phyloP scores from a whole-genome alignment of 352 stramenopile species.

The Globisporangium parvum region DNA sequence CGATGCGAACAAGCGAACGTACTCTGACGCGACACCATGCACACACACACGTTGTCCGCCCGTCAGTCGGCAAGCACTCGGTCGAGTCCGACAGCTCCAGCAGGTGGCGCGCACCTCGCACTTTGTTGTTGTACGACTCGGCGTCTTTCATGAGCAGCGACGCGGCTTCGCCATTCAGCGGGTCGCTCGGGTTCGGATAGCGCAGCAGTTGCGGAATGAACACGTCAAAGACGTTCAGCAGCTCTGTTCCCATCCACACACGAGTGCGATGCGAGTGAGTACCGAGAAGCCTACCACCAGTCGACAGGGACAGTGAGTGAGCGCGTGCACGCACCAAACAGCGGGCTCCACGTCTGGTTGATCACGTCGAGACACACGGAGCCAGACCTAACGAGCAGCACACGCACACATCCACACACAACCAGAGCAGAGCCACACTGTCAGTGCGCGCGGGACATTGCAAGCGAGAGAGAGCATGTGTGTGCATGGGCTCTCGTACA shows the following conservation, averaged over 20 bases:
- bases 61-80: background rate
- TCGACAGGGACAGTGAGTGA: background rate
- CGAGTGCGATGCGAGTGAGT: background rate
- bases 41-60: background rate
- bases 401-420: background rate
- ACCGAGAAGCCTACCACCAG: background rate
- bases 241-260: constrained; percentile 45
- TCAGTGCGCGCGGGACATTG: too few species aligned
- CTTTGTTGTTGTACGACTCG: constrained; percentile 85
- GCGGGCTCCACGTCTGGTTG: constrained; percentile 93
- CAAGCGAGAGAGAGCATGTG: background rate
- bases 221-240: constrained; percentile 92
- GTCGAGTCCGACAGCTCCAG: background rate
- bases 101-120: constrained; percentile 48
- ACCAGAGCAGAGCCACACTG: background rate
- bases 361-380: constrained; percentile 93
- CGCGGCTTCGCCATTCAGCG: constrained; percentile 87
- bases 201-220: constrained; percentile 91
- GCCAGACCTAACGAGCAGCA: constrained; percentile 54
- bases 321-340: constrained; percentile 68
- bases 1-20: constrained; percentile 74
- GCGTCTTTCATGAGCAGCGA: constrained; percentile 87
- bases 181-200: constrained; percentile 91
- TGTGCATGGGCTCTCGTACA: constrained; percentile 29
- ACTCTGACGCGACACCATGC: constrained; percentile 31